These are phyloP conservation scores for Sphaerulina populicola DNA, from an alignment of 2,329 filamentous ascomycete species.

Conservation along the genomic window DNA sequence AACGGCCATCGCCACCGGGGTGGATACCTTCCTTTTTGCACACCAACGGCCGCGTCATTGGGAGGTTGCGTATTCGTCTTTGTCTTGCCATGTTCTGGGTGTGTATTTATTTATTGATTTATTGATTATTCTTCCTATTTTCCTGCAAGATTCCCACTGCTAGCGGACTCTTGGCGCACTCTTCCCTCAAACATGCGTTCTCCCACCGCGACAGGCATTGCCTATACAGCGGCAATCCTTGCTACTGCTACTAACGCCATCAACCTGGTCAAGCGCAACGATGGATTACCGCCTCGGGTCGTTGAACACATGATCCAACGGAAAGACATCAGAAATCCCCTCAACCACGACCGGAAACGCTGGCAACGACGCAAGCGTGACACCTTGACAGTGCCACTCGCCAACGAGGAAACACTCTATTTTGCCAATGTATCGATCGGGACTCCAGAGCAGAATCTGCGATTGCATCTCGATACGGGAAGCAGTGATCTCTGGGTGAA, in stretches of 20 bases:
- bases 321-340: slow-evolving; percentile 39
- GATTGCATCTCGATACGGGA: slow-evolving; percentile 54
- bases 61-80: slow-evolving; percentile 5
- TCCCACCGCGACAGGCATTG: slow-evolving; percentile 24
- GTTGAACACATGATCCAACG: slow-evolving; percentile 46
- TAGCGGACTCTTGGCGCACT: not conserved
- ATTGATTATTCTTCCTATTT: not conserved
- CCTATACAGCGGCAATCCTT: slow-evolving; percentile 23
- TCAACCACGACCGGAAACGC: slow-evolving; percentile 41
- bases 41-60: slow-evolving; percentile 10
- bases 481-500: slow-evolving; percentile 62
- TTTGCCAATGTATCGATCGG: slow-evolving; percentile 51
- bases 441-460: slow-evolving; percentile 48
- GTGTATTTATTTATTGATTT: too few relatives aligned
- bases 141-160: not conserved
- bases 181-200: slow-evolving; percentile 2
- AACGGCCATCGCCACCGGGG: slow-evolving; percentile 5
- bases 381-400: slow-evolving; percentile 42
- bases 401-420: slow-evolving; percentile 54
- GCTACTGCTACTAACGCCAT: slow-evolving; percentile 23
- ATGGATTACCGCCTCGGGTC: slow-evolving; percentile 36
- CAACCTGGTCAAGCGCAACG: slow-evolving; percentile 25
- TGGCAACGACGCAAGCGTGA: slow-evolving; percentile 32
- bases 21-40: too few relatives aligned
- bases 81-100: too few relatives aligned